Evolutionary conservation across 129 eudicot species (phyloP).

Genomic region (Apium graveolens): DNA sequence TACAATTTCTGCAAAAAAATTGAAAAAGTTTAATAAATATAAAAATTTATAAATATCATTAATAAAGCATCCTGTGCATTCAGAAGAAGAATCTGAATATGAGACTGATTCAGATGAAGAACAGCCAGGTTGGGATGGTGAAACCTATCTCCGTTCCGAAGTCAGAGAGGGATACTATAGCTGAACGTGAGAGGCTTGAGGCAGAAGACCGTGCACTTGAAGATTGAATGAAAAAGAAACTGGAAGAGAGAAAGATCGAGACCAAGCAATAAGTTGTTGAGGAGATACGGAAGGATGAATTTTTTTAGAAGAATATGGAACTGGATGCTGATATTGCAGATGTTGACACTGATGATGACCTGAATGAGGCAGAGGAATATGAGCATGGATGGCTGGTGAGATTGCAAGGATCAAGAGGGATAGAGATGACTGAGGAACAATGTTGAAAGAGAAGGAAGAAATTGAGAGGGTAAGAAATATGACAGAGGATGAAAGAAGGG

Average conservation of each 20-base stretch:
- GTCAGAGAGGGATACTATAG: conserved; percentile 83
- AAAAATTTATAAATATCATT: too few species aligned
- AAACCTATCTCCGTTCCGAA: conserved; percentile 90
- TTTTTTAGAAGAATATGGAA: conserved; percentile 57
- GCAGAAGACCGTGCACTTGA: conserved; percentile 67
- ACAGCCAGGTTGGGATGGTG: conserved; percentile 59
- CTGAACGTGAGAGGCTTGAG: conserved; percentile 80
- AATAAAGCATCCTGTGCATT: too few species aligned
- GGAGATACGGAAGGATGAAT: conserved; percentile 64
- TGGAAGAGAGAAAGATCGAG: conserved; percentile 67
- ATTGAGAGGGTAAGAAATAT: conserved; percentile 87
- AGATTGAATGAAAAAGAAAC: conserved; percentile 55
- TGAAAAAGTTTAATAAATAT: too few species aligned
- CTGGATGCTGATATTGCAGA: conserved; percentile 66
- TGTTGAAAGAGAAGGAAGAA: conserved; percentile 87
- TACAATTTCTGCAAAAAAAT: too few species aligned
- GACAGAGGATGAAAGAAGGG: conserved; percentile 98
- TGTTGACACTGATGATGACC: conserved; percentile 83
- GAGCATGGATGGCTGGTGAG: conserved; percentile 86
- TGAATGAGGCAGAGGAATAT: conserved; percentile 85
- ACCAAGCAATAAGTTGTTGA: conserved; percentile 78
- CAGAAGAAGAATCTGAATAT: conserved; percentile 72
- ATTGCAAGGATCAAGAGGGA: conserved; percentile 93
- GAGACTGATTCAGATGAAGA: conserved; percentile 96
- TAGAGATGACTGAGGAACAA: conserved; percentile 75